A percentile compares a stretch with the other conserved stretches of the same genome.
phyloP scores from a whole-genome alignment of 2,329 filamentous ascomycete species.

The Aspergillus pseudoviridinutans region DNA sequence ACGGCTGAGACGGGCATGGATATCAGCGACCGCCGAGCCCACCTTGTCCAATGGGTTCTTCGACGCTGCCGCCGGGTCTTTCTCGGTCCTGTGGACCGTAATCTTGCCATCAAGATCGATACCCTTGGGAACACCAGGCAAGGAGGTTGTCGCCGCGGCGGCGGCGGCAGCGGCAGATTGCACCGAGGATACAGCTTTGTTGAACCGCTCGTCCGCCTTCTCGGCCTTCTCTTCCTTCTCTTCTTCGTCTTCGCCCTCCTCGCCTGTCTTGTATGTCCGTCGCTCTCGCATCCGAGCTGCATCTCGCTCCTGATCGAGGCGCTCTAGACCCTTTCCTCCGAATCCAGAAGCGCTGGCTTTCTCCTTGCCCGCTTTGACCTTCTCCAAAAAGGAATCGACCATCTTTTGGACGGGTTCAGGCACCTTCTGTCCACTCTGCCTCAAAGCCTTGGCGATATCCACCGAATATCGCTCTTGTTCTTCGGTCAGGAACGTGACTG shows the following conservation, averaged over 20 bases:
- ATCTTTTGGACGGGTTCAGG: conserved; percentile 64
- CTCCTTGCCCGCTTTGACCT: conserved; percentile 87
- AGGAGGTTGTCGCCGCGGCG: conserved; percentile 37
- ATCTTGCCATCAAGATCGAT: conserved; percentile 66
- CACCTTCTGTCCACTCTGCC: conserved; percentile 80
- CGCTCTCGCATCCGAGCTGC: conserved; percentile 80
- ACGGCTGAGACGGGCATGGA: conserved; percentile 84
- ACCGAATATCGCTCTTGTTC: conserved; percentile 88
- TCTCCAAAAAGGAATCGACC: conserved; percentile 70
- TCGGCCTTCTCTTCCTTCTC: conserved; percentile 66
- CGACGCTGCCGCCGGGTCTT: conserved; percentile 42
- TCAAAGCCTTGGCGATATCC: conserved; percentile 86
- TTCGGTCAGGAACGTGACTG: conserved; percentile 88
- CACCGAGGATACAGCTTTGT: conserved; percentile 61
- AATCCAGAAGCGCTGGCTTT: conserved; percentile 82
- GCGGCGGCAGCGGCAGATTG: conserved; percentile 55
- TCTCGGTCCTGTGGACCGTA: conserved; percentile 67
- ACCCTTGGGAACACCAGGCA: conserved; percentile 49
- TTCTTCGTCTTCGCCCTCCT: conserved; percentile 73
- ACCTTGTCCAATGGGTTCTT: conserved; percentile 79
- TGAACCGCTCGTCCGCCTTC: conserved; percentile 53
- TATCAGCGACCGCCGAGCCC: conserved; percentile 82
- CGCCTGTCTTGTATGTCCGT: conserved; percentile 84
- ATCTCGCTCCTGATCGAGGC: conserved; percentile 85
- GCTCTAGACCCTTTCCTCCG: conserved; percentile 89